A percentile compares a stretch with the other conserved stretches of the same genome.
phyloP scores from a whole-genome alignment of 2,329 filamentous ascomycete species.

The Aspergillus clavatus region DNA sequence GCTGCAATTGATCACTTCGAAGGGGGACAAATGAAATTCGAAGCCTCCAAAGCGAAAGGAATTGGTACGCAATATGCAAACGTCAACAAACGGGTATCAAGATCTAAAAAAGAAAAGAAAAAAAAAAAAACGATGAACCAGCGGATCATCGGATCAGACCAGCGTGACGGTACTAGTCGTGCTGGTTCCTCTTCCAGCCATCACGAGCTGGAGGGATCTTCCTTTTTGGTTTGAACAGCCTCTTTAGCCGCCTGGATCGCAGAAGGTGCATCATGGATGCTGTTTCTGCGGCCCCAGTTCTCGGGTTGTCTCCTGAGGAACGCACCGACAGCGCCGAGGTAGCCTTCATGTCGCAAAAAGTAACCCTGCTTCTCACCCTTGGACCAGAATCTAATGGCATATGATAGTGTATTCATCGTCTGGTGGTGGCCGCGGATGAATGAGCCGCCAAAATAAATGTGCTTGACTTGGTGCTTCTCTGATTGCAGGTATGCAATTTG shows the following conservation, averaged over 20 bases:
- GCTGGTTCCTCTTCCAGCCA: background rate
- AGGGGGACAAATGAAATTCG: background rate
- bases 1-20: background rate
- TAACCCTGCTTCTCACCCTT: conserved; percentile 92
- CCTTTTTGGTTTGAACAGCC: conserved; percentile 11
- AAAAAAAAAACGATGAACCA: background rate
- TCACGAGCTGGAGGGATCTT: background rate
- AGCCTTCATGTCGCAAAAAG: conserved; percentile 92
- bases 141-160: too few relatives aligned
- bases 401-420: conserved; percentile 95
- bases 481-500: conserved; percentile 98
- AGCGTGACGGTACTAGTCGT: background rate
- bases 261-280: conserved; percentile 54
- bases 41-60: background rate
- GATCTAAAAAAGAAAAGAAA: background rate
- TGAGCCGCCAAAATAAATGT: conserved; percentile 96
- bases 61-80: background rate
- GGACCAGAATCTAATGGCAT: conserved; percentile 97
- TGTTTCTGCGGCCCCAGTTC: conserved; percentile 84
- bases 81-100: background rate
- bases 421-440: conserved; percentile 95
- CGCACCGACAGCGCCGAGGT: conserved; percentile 86
- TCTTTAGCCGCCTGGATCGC: conserved; percentile 22
- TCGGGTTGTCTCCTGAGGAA: conserved; percentile 86
- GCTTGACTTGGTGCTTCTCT: conserved; percentile 82